These are phyloP conservation scores for Malassezia yamatoensis DNA, from an alignment of 1,284 basidiomycete genomes.

Conservation along the genomic window DNA sequence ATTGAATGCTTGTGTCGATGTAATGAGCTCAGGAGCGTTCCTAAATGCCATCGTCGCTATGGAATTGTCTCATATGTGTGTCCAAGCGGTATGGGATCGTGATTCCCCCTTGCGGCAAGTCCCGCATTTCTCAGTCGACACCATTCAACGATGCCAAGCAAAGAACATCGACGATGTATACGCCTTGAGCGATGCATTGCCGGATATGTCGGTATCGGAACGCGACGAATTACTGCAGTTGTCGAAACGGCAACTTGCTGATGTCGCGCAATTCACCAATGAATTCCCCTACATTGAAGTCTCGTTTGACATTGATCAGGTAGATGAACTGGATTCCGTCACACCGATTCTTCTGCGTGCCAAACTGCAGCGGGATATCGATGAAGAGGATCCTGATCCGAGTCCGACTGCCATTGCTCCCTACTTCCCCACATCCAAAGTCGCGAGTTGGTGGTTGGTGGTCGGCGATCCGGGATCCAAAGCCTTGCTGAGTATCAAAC, in stretches of 20 bases:
- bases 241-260: constrained; percentile 59
- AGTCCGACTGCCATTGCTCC: constrained; percentile 65
- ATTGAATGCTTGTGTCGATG: constrained; percentile 69
- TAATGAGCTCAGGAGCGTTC: constrained; percentile 93
- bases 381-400: constrained; percentile 58
- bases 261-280: constrained; percentile 58
- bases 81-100: constrained; percentile 94
- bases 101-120: constrained; percentile 69
- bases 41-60: constrained; percentile 88
- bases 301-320: constrained; percentile 57
- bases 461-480: constrained; percentile 66
- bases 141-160: constrained; percentile 69
- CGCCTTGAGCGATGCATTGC: constrained; percentile 32
- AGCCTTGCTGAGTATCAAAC: constrained; percentile 82
- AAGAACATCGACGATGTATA: constrained; percentile 41
- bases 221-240: constrained; percentile 67
- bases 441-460: constrained; percentile 95
- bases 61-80: constrained; percentile 99
- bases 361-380: constrained; percentile 70
- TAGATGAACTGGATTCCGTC: constrained; percentile 68
- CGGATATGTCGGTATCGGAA: constrained; percentile 32
- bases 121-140: constrained; percentile 70
- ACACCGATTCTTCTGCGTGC: constrained; percentile 73
- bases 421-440: constrained; percentile 79
- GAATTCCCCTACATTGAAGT: constrained; percentile 61